Evolutionary conservation across 208 protist species (phyloP).

Genomic region (Trypanosomatidae sp.): DNA sequence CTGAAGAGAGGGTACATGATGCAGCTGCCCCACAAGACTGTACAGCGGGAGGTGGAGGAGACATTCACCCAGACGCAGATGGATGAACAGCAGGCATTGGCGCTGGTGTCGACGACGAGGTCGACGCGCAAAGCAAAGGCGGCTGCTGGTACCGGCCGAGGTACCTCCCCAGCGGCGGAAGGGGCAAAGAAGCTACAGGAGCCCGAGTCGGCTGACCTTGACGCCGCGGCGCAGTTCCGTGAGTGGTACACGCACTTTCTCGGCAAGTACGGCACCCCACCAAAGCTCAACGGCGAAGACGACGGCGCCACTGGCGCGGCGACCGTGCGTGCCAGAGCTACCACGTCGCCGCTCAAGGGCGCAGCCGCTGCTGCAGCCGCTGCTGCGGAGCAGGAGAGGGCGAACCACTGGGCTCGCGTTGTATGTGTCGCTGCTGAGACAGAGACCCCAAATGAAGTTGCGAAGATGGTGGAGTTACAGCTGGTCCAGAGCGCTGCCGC

Average conservation of each 20-base stretch:
- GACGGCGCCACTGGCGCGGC: neutral
- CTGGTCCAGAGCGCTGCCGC: conserved; percentile 1
- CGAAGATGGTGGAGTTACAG: conserved; percentile 4
- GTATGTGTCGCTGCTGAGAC: conserved; percentile 8
- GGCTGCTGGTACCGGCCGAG: neutral
- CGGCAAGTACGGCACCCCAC: conserved; percentile 20
- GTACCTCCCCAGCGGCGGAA: neutral
- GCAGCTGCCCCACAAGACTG: conserved; percentile 23
- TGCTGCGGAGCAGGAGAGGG: conserved; percentile 14
- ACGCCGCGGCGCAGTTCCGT: conserved; percentile 11
- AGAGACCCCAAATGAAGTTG: conserved; percentile 2
- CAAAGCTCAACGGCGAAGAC: conserved; percentile 1
- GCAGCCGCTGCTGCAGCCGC: conserved; percentile 11
- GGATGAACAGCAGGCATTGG: conserved; percentile 15
- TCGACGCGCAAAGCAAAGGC: conserved; percentile 4
- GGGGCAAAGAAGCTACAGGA: conserved; percentile 17
- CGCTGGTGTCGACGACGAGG: conserved; percentile 14
- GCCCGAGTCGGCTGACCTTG: conserved; percentile 9
- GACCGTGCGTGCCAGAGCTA: neutral
- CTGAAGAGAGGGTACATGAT: conserved; percentile 9
- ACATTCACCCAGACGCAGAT: conserved; percentile 9
- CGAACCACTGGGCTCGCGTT: conserved; percentile 17
- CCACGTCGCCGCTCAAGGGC: conserved; percentile 5
- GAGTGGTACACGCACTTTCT: conserved; percentile 32
- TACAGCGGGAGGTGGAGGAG: conserved; percentile 30